Percentiles rank a stretch among this genome's conserved stretches.
Conservation (phyloP, 352 stramenopile genomes). For the Pythium periplocum region DNA sequence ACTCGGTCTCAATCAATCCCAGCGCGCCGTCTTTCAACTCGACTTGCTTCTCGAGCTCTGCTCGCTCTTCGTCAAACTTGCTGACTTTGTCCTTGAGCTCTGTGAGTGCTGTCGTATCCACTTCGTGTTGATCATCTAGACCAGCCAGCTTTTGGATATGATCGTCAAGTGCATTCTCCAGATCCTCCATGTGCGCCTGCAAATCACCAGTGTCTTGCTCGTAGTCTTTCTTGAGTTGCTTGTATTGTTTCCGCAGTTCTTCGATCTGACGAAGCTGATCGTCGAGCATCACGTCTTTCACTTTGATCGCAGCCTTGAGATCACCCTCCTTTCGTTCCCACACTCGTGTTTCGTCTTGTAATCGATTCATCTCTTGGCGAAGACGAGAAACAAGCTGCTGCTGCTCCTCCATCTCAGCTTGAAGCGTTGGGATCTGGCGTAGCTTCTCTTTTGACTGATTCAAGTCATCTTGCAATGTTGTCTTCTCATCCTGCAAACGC, state of each 20-base stretch:
- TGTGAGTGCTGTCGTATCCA: not conserved
- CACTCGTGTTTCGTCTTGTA: slow-evolving; percentile 14
- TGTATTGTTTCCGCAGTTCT: slow-evolving; percentile 26
- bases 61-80: slow-evolving; percentile 18
- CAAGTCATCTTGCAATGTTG: slow-evolving; percentile 28
- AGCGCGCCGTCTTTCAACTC: slow-evolving; percentile 47
- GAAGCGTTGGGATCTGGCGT: slow-evolving; percentile 12
- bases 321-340: slow-evolving; percentile 50
- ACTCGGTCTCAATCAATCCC: slow-evolving; percentile 64
- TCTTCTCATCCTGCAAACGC: slow-evolving; percentile 18
- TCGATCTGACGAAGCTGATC: slow-evolving; percentile 53
- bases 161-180: slow-evolving; percentile 55
- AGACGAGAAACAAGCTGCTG: slow-evolving; percentile 15
- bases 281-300: slow-evolving; percentile 71
- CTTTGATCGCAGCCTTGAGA: slow-evolving; percentile 47
- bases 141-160: slow-evolving; percentile 22
- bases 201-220: slow-evolving; percentile 43
- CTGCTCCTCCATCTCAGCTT: slow-evolving; percentile 21
- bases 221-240: slow-evolving; percentile 33
- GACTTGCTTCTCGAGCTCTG: slow-evolving; percentile 21
- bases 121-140: not conserved
- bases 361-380: slow-evolving; percentile 16
- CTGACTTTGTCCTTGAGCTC: slow-evolving; percentile 7
- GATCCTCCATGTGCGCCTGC: slow-evolving; percentile 49
- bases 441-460: slow-evolving; percentile 17